A percentile compares a stretch with the other conserved stretches of the same genome.
These are phyloP conservation scores for Bryoglossum gracile DNA, from an alignment of 495 filamentous ascomycete genomes.

Conservation along the genomic window DNA sequence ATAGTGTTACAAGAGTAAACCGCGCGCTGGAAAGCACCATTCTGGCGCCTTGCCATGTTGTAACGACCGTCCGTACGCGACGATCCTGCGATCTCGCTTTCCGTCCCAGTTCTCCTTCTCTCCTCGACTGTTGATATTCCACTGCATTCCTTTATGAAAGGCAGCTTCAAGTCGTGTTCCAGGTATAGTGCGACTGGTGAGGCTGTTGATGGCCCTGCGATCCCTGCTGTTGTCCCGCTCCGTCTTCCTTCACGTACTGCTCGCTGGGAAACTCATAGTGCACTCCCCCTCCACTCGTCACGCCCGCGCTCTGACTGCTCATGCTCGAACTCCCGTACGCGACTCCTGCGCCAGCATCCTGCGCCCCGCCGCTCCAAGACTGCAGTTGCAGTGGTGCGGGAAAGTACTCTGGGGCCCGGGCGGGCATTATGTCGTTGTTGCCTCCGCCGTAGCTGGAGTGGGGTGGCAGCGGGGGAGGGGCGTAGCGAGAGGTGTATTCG, in stretches of 20 bases:
- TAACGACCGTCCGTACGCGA: no score
- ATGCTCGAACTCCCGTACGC: constrained; percentile 1
- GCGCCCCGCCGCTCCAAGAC: constrained; percentile 16
- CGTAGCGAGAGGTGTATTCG: constrained; percentile 7
- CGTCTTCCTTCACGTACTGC: constrained; percentile 16
- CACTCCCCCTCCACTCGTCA: constrained; percentile 2
- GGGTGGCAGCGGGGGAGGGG: background rate
- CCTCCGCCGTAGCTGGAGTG: constrained; percentile 2
- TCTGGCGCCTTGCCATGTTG: no score
- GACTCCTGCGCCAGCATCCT: constrained; percentile 2
- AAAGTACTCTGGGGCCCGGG: constrained; percentile 14
- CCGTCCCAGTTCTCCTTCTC: no score
- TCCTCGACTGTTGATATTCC: no score
- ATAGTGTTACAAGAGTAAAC: no score
- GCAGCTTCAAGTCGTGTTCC: constrained; percentile 10
- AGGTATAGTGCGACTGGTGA: constrained; percentile 20
- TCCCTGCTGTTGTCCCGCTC: background rate
- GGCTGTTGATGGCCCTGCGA: background rate
- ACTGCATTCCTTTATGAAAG: no score
- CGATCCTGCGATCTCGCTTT: no score
- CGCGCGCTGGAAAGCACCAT: no score
- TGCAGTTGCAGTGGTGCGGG: constrained; percentile 9
- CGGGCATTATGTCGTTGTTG: background rate
- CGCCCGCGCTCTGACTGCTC: background rate
- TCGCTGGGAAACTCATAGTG: constrained; percentile 18